Base-by-base conservation (phyloP, 2,329 filamentous ascomycete genomes). In the Dothideomycetes sp. region DNA sequence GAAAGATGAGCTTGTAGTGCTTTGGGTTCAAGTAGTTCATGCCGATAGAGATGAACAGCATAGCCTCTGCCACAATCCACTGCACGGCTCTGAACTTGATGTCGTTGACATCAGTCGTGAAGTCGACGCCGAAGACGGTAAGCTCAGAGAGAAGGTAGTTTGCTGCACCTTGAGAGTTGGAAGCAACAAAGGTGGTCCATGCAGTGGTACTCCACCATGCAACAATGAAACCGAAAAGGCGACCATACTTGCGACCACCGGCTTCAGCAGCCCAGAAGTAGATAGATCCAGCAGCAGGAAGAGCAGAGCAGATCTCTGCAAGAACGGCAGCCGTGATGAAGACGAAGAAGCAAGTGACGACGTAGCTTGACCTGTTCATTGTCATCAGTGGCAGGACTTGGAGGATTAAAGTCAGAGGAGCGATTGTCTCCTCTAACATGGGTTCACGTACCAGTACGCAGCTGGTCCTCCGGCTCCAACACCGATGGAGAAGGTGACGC, bases 181-280 rank as follows among this genome's bases (percentile, higher is more conserved):
- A 54, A 16, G 59, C 52, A 24, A 57, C 49, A 40, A 62, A 62
- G 4, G 59, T 77, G 2, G 73, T 77, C 73, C 73, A 77, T 1
- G 74, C 73, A 0, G 73, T 77, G 1, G 72, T 75, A 48, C 69
- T 73, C 73, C 73, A 77, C 73, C 73, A 77, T 0, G 73, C 73
- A n/a, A 76, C 73, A n/a, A 75, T 56, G 51, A 75, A 76, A 14
- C 73, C 73, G 39, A 76, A 64, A 0, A 77, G 57, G 19, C 73
- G 56, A n/a, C 73, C 72, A 46, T 62, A 76, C 16, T 62, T 62
- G 18, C 65, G 69, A 4, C 73, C 73, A 32, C 72, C 73, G 14
- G 72, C 62, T 47, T 76, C 73, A 31, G 73, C 73, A n/a, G 73
- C 73, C 73, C 73, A 76, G 47, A 77, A 63, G 45, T 76, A 77